phyloP scores from a whole-genome alignment of 2,329 filamentous ascomycete species.

The Lizonia empirigonia region DNA sequence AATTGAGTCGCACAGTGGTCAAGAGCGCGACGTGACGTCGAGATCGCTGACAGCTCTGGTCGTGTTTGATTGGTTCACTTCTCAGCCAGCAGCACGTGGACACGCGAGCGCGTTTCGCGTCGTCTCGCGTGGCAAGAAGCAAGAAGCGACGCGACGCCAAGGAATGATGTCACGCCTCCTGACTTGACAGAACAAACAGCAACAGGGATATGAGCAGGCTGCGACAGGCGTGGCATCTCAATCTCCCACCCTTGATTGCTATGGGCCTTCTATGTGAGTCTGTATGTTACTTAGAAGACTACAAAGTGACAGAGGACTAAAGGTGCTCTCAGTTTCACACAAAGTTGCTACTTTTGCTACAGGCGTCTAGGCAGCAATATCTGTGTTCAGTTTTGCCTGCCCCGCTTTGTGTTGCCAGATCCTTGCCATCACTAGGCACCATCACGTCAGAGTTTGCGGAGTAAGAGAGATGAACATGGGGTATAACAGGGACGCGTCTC shows the following conservation, averaged over 20 bases:
- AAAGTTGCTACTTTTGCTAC: no score
- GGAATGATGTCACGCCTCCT: constrained; percentile 28
- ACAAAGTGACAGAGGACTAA: no score
- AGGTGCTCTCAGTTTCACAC: no score
- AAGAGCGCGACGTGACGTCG: constrained; percentile 20
- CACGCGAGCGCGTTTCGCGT: constrained; percentile 20
- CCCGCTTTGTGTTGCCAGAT: constrained; percentile 1
- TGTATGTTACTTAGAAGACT: no score
- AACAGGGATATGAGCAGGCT: constrained; percentile 30
- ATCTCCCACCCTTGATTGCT: no score
- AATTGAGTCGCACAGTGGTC: constrained; percentile 6
- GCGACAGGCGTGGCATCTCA: constrained; percentile 4
- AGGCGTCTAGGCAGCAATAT: no score
- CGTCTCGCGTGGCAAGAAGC: background rate
- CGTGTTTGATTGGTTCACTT: constrained; percentile 22
- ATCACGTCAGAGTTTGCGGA: constrained; percentile 26
- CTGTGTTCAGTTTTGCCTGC: no score
- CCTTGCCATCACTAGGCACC: constrained; percentile 17
- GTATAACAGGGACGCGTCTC: constrained; percentile 16
- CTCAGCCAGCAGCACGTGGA: constrained; percentile 20
- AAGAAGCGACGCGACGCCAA: no score
- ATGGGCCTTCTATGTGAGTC: no score
- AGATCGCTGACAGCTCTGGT: constrained; percentile 5
- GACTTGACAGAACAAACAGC: background rate
- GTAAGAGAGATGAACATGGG: constrained; percentile 10